Evolutionary conservation across 176 grass and related monocot species (phyloP), one percentile per base, ranked within the genome.

Genomic region (Poa annua): DNA sequence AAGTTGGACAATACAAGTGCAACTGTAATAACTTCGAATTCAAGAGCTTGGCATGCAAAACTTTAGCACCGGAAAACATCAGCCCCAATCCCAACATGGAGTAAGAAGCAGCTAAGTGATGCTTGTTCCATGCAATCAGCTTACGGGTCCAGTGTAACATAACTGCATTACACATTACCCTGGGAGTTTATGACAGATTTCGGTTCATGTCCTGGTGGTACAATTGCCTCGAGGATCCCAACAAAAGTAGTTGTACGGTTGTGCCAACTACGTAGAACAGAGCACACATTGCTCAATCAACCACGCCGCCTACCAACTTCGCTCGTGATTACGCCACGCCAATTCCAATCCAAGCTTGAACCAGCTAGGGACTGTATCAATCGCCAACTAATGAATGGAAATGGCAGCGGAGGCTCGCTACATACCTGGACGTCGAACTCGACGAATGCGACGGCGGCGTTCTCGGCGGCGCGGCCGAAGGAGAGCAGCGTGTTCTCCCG

Each of bases 401-500:
- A 52, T 14, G 22, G 66, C 24, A 44, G 48, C 33, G 4, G 49
- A 69, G 17, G 60, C 25, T 49, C 3, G 61, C 42, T 21, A 5
- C 14, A 12, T 38, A 93, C 85, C 85, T 93, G 91, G 35, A 93
- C 88, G 66, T 93, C 91, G 62, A 93, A 90, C 85, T 93, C 91
- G 79, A 93, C 75, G 75, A 93, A 93, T 70, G 83, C 62, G 26
- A 93, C 79, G 25, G 85, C 83, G 47, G 82, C 50, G 77, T 74
- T 24, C n/a, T 17, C 51, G 78, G 88, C 82, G 62, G 91, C 88
- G 16, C 88, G 85, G 36, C 59, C 86, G 61, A 93, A 81, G 8
- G 91, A 93, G 53, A 90, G 91, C 74, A 90, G 82, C 74, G 91
- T 90, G 79, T 93, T 93, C 83, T 93, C 88, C 62, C 88, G 83